Conservation (phyloP, 2,329 filamentous ascomycete genomes). For the Fonsecaea multimorphosa region DNA sequence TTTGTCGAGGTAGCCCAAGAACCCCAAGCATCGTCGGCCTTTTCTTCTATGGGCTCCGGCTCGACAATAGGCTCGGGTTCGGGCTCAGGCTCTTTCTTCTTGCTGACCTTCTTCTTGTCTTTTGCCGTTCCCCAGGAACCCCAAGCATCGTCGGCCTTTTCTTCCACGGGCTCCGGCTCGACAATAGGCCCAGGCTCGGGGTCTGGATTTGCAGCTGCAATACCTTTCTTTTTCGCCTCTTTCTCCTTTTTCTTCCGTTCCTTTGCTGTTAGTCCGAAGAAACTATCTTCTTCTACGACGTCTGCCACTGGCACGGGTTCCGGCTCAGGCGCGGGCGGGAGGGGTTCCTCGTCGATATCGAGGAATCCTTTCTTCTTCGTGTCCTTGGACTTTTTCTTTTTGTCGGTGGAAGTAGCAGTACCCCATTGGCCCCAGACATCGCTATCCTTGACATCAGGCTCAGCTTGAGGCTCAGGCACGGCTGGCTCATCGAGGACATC, state of each 20-base stretch:
- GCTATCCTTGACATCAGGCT: constrained; percentile 51
- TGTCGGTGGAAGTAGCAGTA: constrained; percentile 44
- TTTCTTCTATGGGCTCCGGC: constrained; percentile 31
- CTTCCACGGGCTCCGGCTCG: constrained; percentile 44
- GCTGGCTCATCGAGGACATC: constrained; percentile 53
- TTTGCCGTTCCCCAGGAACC: constrained; percentile 26
- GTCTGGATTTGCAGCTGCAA: constrained; percentile 45
- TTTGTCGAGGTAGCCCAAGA: constrained; percentile 31
- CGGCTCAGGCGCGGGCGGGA: constrained; percentile 31
- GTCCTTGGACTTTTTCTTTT: constrained; percentile 49
- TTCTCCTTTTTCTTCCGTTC: constrained; percentile 57
- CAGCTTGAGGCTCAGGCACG: constrained; percentile 33
- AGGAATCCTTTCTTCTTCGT: constrained; percentile 21
- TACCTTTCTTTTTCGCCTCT: constrained; percentile 49
- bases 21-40: constrained; percentile 44
- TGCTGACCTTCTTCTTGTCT: constrained; percentile 19
- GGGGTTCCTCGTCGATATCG: constrained; percentile 25
- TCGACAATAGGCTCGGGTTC: constrained; percentile 20
- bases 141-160: constrained; percentile 48
- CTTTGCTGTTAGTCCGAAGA: constrained; percentile 45
- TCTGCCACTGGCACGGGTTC: constrained; percentile 49
- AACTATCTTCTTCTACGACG: constrained; percentile 49
- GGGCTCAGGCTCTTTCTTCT: constrained; percentile 27
- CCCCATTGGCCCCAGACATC: constrained; percentile 41
- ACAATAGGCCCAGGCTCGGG: constrained; percentile 47